Conservation (phyloP, 1,284 basidiomycete species). For the Pseudozyma hubeiensis region DNA sequence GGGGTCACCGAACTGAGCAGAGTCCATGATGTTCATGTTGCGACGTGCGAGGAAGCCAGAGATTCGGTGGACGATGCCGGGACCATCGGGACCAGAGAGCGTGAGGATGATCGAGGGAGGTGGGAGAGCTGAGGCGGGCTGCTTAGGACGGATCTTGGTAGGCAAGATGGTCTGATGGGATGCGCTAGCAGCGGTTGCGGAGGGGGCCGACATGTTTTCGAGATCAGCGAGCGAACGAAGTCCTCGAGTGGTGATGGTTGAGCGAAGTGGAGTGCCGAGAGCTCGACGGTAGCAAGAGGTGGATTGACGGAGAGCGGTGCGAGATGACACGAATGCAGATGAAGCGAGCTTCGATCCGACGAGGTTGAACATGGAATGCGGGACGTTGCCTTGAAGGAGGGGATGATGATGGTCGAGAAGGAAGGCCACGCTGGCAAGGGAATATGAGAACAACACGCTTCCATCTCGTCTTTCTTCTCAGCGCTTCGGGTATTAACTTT, state of each 20-base stretch:
- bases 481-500: too few species aligned
- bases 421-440: neutral
- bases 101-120: slow-evolving; percentile 64
- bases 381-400: neutral
- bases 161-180: slow-evolving; percentile 38
- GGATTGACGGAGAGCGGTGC: slow-evolving; percentile 4
- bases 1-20: slow-evolving; percentile 64
- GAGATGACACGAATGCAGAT: slow-evolving; percentile 18
- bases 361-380: slow-evolving; percentile 43
- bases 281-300: slow-evolving; percentile 4
- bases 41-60: slow-evolving; percentile 60
- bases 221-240: slow-evolving; percentile 57
- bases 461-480: too few species aligned
- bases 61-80: slow-evolving; percentile 62
- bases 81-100: slow-evolving; percentile 63
- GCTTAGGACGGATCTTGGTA: slow-evolving; percentile 41
- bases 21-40: slow-evolving; percentile 66
- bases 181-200: slow-evolving; percentile 17
- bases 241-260: slow-evolving; percentile 15
- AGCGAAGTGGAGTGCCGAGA: slow-evolving; percentile 5
- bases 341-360: slow-evolving; percentile 30
- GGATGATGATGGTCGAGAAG: slow-evolving; percentile 1
- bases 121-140: slow-evolving; percentile 70
- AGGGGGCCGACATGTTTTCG: slow-evolving; percentile 40
- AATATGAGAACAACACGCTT: neutral